Evolutionary conservation across 129 eudicot genomes (phyloP).

Genomic region (Ambrosia trifida): DNA sequence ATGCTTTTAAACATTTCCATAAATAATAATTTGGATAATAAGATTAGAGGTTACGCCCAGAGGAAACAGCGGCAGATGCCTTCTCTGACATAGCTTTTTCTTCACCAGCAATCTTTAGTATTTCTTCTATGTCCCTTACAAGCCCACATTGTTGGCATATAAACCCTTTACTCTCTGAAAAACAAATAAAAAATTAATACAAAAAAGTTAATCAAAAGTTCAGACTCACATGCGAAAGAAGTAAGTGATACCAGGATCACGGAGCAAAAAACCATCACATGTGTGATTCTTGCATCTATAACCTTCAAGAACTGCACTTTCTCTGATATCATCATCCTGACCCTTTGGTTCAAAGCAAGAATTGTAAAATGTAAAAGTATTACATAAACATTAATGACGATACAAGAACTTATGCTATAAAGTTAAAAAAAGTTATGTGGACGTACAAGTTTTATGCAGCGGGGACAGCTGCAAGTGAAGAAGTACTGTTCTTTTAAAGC

Average conservation of each 20-base stretch:
- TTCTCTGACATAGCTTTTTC: conserved; percentile 57
- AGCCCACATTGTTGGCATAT: conserved; percentile 78
- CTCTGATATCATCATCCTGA: conserved; percentile 71
- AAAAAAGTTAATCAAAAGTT: conserved; percentile 17
- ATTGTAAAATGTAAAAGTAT: conserved; percentile 11
- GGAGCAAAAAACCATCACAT: conserved; percentile 84
- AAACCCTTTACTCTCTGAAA: conserved; percentile 69
- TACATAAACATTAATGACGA: conserved; percentile 6
- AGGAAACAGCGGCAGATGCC: conserved; percentile 51
- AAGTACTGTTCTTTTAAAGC: conserved; percentile 88
- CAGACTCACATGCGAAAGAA: conserved; percentile 13
- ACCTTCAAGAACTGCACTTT: conserved; percentile 94
- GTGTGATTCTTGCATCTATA: conserved; percentile 66
- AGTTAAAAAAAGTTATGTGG: not conserved
- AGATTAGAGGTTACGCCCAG: conserved; percentile 71
- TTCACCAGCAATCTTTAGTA: conserved; percentile 52
- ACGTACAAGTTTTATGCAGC: conserved; percentile 71
- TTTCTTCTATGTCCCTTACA: conserved; percentile 66
- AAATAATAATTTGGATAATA: not conserved
- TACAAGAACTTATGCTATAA: not conserved
- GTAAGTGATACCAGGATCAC: conserved; percentile 62
- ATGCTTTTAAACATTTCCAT: not conserved
- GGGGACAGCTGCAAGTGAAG: conserved; percentile 79
- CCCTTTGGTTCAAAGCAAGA: conserved; percentile 50
- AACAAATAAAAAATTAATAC: conserved; percentile 5